These are phyloP conservation scores for Talaromyces rugulosus DNA, from an alignment of 2,329 filamentous ascomycete genomes.

Conservation along the genomic window DNA sequence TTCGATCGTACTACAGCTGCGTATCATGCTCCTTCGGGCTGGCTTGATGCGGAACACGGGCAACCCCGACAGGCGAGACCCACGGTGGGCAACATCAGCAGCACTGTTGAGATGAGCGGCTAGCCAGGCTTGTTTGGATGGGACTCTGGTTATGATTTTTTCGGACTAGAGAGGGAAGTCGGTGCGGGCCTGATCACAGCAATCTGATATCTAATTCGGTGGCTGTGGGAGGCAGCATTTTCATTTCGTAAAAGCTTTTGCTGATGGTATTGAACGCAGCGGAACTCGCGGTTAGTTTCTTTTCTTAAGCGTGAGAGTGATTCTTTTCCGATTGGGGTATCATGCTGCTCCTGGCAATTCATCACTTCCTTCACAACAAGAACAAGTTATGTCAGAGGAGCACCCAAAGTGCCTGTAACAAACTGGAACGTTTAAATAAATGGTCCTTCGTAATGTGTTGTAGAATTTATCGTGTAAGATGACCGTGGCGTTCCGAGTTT, in stretches of 20 bases:
- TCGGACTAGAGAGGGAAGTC: background rate
- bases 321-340: background rate
- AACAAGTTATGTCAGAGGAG: background rate
- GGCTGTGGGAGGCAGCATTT: background rate
- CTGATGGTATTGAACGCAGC: background rate
- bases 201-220: background rate
- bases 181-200: background rate
- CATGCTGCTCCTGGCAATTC: background rate
- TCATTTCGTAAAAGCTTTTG: constrained; percentile 1
- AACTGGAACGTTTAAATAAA: background rate
- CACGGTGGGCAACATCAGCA: background rate
- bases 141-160: background rate
- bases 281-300: background rate
- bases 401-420: background rate
- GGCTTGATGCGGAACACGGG: background rate
- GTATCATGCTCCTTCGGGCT: background rate
- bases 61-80: background rate
- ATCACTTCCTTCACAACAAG: background rate
- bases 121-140: background rate
- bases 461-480: background rate
- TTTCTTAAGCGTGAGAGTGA: background rate
- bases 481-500: background rate
- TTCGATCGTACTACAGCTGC: background rate
- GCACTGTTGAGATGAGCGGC: background rate
- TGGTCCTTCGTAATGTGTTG: background rate